A percentile compares a stretch with the other conserved stretches of the same genome.
Evolutionary conservation across 2,329 filamentous ascomycete genomes (phyloP).

Genomic region (Ambrosiella xylebori): DNA sequence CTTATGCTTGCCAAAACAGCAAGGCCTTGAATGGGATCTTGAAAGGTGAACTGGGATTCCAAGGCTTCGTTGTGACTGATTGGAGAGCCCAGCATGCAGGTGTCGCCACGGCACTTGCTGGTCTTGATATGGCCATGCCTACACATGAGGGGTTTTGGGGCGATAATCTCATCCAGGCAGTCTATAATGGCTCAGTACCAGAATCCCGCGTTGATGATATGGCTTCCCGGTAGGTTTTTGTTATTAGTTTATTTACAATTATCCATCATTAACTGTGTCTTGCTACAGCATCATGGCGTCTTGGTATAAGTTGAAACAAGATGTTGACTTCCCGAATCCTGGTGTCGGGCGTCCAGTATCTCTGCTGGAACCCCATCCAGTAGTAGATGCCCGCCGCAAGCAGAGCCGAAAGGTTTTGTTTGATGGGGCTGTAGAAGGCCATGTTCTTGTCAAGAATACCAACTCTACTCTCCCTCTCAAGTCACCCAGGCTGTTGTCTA

Average conservation of each 20-base stretch:
- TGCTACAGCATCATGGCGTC: slow-evolving; percentile 30
- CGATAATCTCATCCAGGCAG: slow-evolving; percentile 37
- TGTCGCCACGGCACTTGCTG: slow-evolving; percentile 42
- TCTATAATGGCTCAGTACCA: slow-evolving; percentile 42
- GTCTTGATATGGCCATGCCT: slow-evolving; percentile 59
- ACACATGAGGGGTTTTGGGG: slow-evolving; percentile 25
- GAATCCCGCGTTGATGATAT: slow-evolving; percentile 42
- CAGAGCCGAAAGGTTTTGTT: slow-evolving; percentile 25
- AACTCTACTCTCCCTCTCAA: slow-evolving; percentile 37
- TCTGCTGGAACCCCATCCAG: slow-evolving; percentile 30
- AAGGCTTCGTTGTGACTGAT: slow-evolving; percentile 51
- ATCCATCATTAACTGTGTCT: not conserved
- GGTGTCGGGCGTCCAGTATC: slow-evolving; percentile 35
- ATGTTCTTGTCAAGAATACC: slow-evolving; percentile 46
- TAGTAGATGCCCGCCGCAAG: slow-evolving; percentile 30
- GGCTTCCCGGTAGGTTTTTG: slow-evolving; percentile 26
- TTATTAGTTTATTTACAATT: not conserved
- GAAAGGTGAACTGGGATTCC: slow-evolving; percentile 42
- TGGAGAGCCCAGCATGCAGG: slow-evolving; percentile 52
- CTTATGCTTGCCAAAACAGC: slow-evolving; percentile 53
- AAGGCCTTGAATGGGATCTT: slow-evolving; percentile 49
- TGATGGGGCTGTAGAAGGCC: slow-evolving; percentile 43
- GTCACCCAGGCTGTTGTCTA: slow-evolving; percentile 31
- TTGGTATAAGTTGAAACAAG: slow-evolving; percentile 39
- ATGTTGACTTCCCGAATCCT: slow-evolving; percentile 27